A percentile compares a stretch with the other conserved stretches of the same genome.
Conservation (phyloP, 2,329 filamentous ascomycete genomes). For the Fusarium dlaminii region DNA sequence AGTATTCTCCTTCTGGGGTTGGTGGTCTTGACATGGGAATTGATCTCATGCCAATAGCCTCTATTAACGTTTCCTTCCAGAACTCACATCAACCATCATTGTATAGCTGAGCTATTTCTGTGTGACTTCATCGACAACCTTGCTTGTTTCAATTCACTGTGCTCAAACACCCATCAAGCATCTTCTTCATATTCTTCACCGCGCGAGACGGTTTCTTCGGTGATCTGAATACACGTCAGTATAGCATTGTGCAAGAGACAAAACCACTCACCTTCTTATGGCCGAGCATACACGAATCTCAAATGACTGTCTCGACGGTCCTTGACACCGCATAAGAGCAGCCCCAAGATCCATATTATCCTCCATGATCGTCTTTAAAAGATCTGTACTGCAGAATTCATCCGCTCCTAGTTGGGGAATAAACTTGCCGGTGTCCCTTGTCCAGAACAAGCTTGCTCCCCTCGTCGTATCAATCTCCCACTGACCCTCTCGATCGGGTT, state of each 20-base stretch:
- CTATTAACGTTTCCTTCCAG: neutral
- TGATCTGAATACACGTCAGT: neutral
- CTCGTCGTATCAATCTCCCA: conserved; percentile 4
- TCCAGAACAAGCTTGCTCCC: neutral
- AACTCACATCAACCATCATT: neutral
- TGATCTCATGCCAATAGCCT: neutral
- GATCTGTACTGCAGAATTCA: neutral
- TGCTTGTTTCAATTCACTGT: neutral
- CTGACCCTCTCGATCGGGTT: neutral
- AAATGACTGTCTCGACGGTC: neutral
- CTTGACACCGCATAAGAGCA: neutral
- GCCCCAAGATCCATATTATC: neutral
- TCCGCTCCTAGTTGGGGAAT: neutral
- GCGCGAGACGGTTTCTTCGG: fast-evolving
- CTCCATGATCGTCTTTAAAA: neutral
- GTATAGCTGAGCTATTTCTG: fast-evolving
- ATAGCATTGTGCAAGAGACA: fast-evolving
- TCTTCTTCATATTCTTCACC: neutral
- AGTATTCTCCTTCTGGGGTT: neutral
- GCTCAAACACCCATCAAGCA: neutral
- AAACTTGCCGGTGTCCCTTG: neutral
- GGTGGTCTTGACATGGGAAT: neutral
- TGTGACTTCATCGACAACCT: neutral
- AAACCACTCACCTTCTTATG: neutral
- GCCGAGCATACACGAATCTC: neutral